Conservation (phyloP, 768 basidiomycete species). For the Kwoniella shandongensis region DNA sequence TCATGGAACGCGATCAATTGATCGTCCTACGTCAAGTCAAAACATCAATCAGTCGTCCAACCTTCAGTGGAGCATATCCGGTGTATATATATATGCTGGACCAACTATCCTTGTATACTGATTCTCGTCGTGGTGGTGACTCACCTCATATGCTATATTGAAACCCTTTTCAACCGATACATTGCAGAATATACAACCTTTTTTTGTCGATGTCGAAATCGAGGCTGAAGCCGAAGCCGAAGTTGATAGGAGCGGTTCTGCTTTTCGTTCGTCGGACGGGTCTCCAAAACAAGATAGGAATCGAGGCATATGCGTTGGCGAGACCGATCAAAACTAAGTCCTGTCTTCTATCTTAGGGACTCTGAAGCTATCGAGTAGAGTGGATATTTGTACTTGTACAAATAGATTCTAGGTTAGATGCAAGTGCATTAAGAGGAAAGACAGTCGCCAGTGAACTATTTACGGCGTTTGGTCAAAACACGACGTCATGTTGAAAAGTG, state of each 20-base stretch:
- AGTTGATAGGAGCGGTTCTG: neutral
- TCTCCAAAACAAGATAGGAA: conserved; percentile 9
- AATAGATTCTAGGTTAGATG: too few relatives aligned
- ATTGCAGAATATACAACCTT: conserved; percentile 46
- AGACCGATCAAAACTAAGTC: too few relatives aligned
- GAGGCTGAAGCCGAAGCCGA: neutral
- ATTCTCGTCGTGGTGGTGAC: conserved; percentile 5
- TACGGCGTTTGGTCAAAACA: too few relatives aligned
- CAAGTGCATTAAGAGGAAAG: too few relatives aligned
- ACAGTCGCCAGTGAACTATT: too few relatives aligned
- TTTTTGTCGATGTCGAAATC: neutral
- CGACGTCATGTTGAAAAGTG: conserved; percentile 5
- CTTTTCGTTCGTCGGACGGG: neutral
- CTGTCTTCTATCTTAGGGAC: too few relatives aligned
- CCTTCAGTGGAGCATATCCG: neutral
- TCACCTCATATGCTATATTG: conserved; percentile 36
- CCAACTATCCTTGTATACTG: neutral
- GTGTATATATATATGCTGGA: neutral
- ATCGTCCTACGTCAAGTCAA: conserved; percentile 30
- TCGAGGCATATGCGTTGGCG: conserved; percentile 1
- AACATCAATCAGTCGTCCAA: neutral
- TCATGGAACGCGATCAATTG: conserved; percentile 49
- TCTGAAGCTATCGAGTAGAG: too few relatives aligned
- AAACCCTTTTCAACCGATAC: conserved; percentile 42
- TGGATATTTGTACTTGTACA: too few relatives aligned